Evolutionary conservation across 805 yeast species (phyloP).

Genomic region (Spathaspora gorwiae): DNA sequence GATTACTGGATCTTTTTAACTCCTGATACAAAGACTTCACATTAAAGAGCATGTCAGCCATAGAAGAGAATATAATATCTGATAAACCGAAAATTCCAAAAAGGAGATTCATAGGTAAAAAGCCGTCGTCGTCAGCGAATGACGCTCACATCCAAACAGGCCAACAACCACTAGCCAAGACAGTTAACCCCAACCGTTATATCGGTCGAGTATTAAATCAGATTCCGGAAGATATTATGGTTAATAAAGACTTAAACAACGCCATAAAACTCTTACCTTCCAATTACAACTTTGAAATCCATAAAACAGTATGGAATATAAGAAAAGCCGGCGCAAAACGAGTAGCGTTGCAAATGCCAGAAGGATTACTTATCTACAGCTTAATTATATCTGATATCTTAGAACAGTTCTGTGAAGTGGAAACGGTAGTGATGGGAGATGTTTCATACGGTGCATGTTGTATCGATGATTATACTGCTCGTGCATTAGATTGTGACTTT

Average conservation of each 20-base stretch:
- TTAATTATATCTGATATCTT: slow-evolving; percentile 86
- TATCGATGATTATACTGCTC: slow-evolving; percentile 93
- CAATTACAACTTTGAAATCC: slow-evolving; percentile 93
- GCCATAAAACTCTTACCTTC: slow-evolving; percentile 80
- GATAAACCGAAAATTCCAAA: slow-evolving; percentile 27
- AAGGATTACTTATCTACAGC: slow-evolving; percentile 85
- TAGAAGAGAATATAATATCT: not conserved
- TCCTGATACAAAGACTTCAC: not conserved
- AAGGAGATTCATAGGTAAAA: slow-evolving; percentile 60
- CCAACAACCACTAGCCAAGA: slow-evolving; percentile 19
- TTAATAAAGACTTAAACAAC: slow-evolving; percentile 76
- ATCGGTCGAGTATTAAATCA: slow-evolving; percentile 71
- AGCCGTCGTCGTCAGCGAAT: slow-evolving; percentile 11
- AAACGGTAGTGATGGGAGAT: slow-evolving; percentile 95
- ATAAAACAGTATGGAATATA: slow-evolving; percentile 93
- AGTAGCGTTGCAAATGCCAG: slow-evolving; percentile 97
- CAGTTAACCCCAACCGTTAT: slow-evolving; percentile 24
- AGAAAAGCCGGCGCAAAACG: slow-evolving; percentile 67
- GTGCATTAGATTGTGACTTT: slow-evolving; percentile 88
- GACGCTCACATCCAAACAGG: slow-evolving; percentile 6
- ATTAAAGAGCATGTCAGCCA: not conserved
- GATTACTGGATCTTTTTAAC: too few species aligned
- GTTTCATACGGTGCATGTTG: slow-evolving; percentile 99
- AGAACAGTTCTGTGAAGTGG: slow-evolving; percentile 85
- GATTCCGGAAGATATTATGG: slow-evolving; percentile 79